Conservation (phyloP, 768 basidiomycete genomes). For the Neoboletus magnificus region DNA sequence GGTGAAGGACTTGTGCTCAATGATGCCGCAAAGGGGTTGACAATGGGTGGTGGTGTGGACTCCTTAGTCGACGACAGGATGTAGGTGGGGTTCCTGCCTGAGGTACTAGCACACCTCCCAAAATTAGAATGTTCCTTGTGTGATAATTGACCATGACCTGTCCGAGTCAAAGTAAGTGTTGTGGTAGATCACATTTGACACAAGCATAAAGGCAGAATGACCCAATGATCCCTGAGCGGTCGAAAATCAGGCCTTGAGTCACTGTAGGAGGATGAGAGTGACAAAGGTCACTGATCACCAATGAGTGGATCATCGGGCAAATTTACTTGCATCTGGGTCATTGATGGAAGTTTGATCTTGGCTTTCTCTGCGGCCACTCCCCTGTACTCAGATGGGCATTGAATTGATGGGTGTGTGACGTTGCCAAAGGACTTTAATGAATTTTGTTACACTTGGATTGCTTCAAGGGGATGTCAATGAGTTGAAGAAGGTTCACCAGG, state of each 20-base stretch:
- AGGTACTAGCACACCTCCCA: constrained; percentile 82
- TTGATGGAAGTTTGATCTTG: too few species aligned
- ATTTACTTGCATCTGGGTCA: too few species aligned
- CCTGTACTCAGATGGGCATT: too few species aligned
- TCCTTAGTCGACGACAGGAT: constrained; percentile 59
- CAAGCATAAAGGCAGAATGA: constrained; percentile 73
- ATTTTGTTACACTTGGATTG: too few species aligned
- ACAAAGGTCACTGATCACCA: constrained; percentile 47
- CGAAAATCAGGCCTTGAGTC: constrained; percentile 69
- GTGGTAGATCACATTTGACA: constrained; percentile 80
- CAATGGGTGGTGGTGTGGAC: constrained; percentile 40
- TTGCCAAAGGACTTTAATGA: too few species aligned
- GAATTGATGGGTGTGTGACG: too few species aligned
- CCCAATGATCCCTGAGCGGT: constrained; percentile 74
- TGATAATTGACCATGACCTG: constrained; percentile 89
- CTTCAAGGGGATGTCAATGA: too few species aligned
- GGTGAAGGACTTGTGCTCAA: too few species aligned
- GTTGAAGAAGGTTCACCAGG: too few species aligned
- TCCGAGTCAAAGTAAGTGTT: constrained; percentile 94
- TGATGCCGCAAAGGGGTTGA: constrained; percentile 31
- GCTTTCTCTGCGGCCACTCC: too few species aligned
- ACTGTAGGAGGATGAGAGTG: constrained; percentile 47
- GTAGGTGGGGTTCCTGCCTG: constrained; percentile 84
- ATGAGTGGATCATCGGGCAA: too few species aligned
- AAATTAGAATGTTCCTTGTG: constrained; percentile 73